Evolutionary conservation across 306 rosid genomes (phyloP).

Genomic region (Alnus rubra): DNA sequence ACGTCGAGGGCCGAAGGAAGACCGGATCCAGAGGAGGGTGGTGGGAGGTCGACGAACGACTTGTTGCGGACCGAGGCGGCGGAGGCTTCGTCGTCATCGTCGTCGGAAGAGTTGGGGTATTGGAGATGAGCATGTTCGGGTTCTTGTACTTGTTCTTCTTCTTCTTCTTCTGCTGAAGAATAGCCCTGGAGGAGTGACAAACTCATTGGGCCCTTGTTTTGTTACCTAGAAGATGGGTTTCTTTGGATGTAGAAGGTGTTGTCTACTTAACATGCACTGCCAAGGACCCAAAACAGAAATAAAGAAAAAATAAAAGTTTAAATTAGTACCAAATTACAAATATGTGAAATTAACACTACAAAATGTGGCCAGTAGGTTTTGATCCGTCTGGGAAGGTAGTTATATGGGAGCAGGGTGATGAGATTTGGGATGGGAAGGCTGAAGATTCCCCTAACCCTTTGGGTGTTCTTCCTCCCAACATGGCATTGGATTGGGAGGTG

Average conservation of each 20-base stretch:
- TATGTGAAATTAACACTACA: too few species aligned
- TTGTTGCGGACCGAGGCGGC: conserved; percentile 47
- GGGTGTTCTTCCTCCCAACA: too few species aligned
- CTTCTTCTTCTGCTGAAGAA: conserved; percentile 74
- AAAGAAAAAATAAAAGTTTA: too few species aligned
- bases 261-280: too few species aligned
- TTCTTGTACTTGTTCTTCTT: conserved; percentile 15
- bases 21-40: conserved; percentile 49
- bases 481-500: too few species aligned
- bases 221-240: background rate
- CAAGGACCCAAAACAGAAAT: background rate
- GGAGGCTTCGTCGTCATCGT: conserved; percentile 31
- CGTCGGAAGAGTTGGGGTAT: conserved; percentile 36
- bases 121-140: conserved; percentile 15
- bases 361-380: too few species aligned
- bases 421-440: too few species aligned
- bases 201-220: conserved; percentile 51
- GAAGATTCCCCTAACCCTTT: too few species aligned
- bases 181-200: conserved; percentile 84
- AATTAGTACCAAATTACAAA: too few species aligned
- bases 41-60: conserved; percentile 67
- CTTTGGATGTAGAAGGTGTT: background rate
- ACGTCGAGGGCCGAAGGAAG: conserved; percentile 92
- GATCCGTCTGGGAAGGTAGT: too few species aligned
- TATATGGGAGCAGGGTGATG: too few species aligned